Evolutionary conservation across 2,329 filamentous ascomycete genomes (phyloP).

Genomic region (Passalora sequoiae): DNA sequence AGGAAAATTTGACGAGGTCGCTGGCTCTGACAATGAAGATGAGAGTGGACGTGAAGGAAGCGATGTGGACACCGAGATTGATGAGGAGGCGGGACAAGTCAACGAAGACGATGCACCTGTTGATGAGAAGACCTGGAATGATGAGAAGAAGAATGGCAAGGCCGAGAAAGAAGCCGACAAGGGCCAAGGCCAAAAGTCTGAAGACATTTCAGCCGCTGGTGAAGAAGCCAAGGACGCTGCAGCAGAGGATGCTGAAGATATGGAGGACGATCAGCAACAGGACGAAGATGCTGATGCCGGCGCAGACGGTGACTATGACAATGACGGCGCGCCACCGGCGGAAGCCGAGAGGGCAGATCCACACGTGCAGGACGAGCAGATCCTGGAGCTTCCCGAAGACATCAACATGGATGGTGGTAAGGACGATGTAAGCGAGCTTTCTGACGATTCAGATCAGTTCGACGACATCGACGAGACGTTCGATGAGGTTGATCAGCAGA

Average conservation of each 20-base stretch:
- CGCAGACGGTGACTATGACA: conserved; percentile 37
- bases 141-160: conserved; percentile 68
- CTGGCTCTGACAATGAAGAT: conserved; percentile 54
- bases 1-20: conserved; percentile 66
- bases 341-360: conserved; percentile 64
- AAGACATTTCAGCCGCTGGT: conserved; percentile 41
- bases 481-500: conserved; percentile 16
- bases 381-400: conserved; percentile 78
- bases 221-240: conserved; percentile 41
- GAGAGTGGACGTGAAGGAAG: conserved; percentile 50
- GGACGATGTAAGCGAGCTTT: conserved; percentile 45
- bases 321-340: conserved; percentile 62
- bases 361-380: conserved; percentile 74
- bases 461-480: conserved; percentile 19
- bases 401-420: conserved; percentile 73
- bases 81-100: conserved; percentile 64
- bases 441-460: conserved; percentile 29
- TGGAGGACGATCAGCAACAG: conserved; percentile 56
- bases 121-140: conserved; percentile 99
- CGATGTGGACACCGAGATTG: conserved; percentile 58
- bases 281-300: conserved; percentile 43
- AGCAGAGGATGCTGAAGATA: conserved; percentile 40
- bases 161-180: conserved; percentile 73
- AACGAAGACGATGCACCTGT: conserved; percentile 87
- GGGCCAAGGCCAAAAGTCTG: conserved; percentile 45